Percentiles rank a stretch among this genome's conserved stretches.
These are phyloP conservation scores for Penicillium verhagenii DNA, from an alignment of 495 filamentous ascomycete genomes.

Conservation along the genomic window DNA sequence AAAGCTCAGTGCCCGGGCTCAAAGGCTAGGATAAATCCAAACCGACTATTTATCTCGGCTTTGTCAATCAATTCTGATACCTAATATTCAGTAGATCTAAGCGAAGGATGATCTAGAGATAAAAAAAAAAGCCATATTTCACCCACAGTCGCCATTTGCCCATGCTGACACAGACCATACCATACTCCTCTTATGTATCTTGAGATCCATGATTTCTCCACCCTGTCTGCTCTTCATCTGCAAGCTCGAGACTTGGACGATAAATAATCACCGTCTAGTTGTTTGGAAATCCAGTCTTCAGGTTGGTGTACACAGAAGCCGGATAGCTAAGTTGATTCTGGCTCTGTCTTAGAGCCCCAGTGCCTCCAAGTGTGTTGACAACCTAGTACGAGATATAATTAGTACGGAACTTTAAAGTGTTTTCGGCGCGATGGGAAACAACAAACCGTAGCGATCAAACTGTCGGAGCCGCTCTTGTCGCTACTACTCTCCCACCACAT, in stretches of 20 bases:
- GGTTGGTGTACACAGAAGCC: conserved; percentile 32
- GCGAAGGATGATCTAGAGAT: conserved; percentile 1
- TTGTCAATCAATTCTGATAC: no score
- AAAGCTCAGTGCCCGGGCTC: no score
- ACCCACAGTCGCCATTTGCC: not conserved
- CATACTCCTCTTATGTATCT: no score
- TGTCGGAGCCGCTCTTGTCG: conserved; percentile 58
- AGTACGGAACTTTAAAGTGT: no score
- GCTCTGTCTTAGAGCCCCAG: conserved; percentile 21
- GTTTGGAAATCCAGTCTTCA: conserved; percentile 25
- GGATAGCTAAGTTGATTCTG: conserved; percentile 36
- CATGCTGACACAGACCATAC: no score
- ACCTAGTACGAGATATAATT: conserved; percentile 18
- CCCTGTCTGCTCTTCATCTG: not conserved
- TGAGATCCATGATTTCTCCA: not conserved
- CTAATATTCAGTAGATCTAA: not conserved
- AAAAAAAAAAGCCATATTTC: not conserved
- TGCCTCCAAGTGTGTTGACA: conserved; percentile 29
- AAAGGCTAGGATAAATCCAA: no score
- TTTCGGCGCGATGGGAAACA: not conserved
- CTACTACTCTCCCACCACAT: conserved; percentile 92
- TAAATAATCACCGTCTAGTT: not conserved
- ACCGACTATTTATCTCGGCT: no score
- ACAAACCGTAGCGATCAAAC: conserved; percentile 60
- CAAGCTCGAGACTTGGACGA: not conserved